These are phyloP conservation scores for Trypanosoma grayi DNA, from an alignment of 208 protist genomes.

Conservation along the genomic window DNA sequence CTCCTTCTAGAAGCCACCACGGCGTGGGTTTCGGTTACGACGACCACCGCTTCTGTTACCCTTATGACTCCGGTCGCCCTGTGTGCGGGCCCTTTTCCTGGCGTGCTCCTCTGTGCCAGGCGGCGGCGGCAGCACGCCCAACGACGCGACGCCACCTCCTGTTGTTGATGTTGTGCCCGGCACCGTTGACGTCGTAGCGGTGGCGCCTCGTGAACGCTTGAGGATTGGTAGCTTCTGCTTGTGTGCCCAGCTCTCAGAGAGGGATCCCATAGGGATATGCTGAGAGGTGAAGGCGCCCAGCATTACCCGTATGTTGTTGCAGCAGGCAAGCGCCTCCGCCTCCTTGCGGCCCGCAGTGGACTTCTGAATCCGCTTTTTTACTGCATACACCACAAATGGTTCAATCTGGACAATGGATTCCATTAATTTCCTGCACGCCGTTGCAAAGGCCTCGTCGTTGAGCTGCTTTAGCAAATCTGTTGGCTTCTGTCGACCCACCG, in stretches of 20 bases:
- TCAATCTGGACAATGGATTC: constrained; percentile 26
- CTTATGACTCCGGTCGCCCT: constrained; percentile 5
- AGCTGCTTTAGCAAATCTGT: constrained; percentile 61
- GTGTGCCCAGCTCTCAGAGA: constrained; percentile 68
- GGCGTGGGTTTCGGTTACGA: constrained; percentile 7
- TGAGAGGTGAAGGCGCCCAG: constrained; percentile 48
- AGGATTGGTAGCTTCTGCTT: constrained; percentile 45
- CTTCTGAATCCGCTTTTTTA: constrained; percentile 42
- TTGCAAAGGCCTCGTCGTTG: constrained; percentile 58
- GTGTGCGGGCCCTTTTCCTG: constrained; percentile 4
- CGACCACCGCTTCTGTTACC: constrained; percentile 1
- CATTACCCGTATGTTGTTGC: constrained; percentile 67
- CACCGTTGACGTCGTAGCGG: background rate
- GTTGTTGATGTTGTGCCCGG: background rate
- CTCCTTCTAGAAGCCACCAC: constrained; percentile 15
- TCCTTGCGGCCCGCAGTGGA: constrained; percentile 32
- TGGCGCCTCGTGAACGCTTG: constrained; percentile 38
- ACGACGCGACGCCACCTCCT: background rate
- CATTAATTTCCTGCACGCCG: constrained; percentile 30
- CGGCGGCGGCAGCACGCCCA: constrained; percentile 5
- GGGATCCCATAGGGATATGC: constrained; percentile 58
- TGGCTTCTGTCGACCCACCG: constrained; percentile 50
- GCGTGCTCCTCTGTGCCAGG: constrained; percentile 2
- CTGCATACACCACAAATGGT: constrained; percentile 34
- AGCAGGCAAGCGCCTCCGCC: constrained; percentile 48